These are phyloP conservation scores for Crithidia brevicula DNA, from an alignment of 208 protist genomes.

Conservation along the genomic window DNA sequence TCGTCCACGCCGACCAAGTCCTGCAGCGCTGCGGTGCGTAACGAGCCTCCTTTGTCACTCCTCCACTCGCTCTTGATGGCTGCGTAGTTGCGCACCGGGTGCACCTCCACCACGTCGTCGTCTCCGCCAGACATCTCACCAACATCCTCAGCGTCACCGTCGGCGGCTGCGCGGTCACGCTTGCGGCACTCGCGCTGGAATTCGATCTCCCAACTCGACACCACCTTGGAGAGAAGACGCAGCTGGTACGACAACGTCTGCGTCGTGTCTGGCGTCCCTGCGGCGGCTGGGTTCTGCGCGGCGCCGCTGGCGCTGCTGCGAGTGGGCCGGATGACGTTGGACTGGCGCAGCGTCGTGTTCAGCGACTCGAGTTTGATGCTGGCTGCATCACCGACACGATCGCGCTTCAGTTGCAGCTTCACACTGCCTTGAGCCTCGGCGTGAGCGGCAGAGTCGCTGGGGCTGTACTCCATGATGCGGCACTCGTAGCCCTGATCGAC, in stretches of 20 bases:
- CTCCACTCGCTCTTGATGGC: slow-evolving; percentile 78
- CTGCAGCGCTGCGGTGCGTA: slow-evolving; percentile 31
- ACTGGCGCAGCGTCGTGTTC: slow-evolving; percentile 36
- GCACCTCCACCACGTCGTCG: slow-evolving; percentile 46
- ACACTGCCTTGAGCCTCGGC: not conserved
- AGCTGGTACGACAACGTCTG: slow-evolving; percentile 65
- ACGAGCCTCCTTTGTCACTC: not conserved
- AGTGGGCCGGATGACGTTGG: slow-evolving; percentile 20
- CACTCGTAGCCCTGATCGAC: slow-evolving; percentile 95
- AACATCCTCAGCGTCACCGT: not conserved
- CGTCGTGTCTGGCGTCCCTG: not conserved
- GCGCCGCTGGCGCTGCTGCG: not conserved
- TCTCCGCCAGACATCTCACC: slow-evolving; percentile 26
- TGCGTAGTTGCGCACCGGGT: slow-evolving; percentile 26
- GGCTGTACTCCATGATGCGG: slow-evolving; percentile 77
- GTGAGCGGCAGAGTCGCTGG: slow-evolving; percentile 10
- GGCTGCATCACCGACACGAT: slow-evolving; percentile 60
- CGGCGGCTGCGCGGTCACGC: slow-evolving; percentile 15
- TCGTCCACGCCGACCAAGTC: slow-evolving; percentile 73
- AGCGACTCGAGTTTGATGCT: slow-evolving; percentile 82
- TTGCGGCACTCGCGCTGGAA: slow-evolving; percentile 56
- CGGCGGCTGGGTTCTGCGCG: slow-evolving; percentile 1
- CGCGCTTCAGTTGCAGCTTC: slow-evolving; percentile 24
- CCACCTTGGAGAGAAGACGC: slow-evolving; percentile 75
- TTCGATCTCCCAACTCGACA: slow-evolving; percentile 84